Base-by-base conservation (phyloP, 257 asterid species). In the Fraxinus americana region DNA sequence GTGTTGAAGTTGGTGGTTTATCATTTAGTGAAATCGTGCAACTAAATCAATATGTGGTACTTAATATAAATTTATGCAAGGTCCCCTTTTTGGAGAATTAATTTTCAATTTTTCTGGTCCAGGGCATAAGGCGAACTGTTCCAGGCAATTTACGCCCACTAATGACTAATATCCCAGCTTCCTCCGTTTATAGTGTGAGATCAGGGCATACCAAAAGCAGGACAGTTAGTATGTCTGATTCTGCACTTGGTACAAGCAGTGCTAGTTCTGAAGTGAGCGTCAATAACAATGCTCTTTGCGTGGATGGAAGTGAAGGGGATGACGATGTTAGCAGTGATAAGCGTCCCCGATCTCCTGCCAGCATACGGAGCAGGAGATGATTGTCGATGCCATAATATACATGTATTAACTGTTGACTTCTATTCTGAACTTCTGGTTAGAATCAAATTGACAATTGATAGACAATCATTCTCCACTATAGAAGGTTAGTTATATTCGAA, bases 111-210 rank as follows among this genome's bases (percentile, higher is more conserved):
- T 17, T 72, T 50, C 11, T 48, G 80, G 78, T 81, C 85, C 92
- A 95, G 99, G 99, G 90, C 86, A 89, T 95, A 74, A 86, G 99
- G 84, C 94, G 92, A 78, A 87, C 94, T 10, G 82, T 93, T 76
- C 91, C 93, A 0, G 98, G 98, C 57, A 95, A 88, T 80, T 84
- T 91, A 67, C 91, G 97, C 69, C 98, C 98, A 12, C 83, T 90
- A 61, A 91, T 93, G 97, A 86, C 90, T 69, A 92, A 95, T 77
- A 89, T 95, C 74, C 99, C 97, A 27, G 97, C 97, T 41, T 93
- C 97, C 74, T 90, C 98, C 34, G 89, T 95, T 96, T 94, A 94
- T 75, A 94, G 98, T 45, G 98, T 94, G 87, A 89, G 99, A 89
- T 88, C 98, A 19, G 97, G 97, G 43, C 89, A 92, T 21, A 59